Evolutionary conservation across 768 basidiomycete genomes (phyloP).

Genomic region (Suillus lakei): DNA sequence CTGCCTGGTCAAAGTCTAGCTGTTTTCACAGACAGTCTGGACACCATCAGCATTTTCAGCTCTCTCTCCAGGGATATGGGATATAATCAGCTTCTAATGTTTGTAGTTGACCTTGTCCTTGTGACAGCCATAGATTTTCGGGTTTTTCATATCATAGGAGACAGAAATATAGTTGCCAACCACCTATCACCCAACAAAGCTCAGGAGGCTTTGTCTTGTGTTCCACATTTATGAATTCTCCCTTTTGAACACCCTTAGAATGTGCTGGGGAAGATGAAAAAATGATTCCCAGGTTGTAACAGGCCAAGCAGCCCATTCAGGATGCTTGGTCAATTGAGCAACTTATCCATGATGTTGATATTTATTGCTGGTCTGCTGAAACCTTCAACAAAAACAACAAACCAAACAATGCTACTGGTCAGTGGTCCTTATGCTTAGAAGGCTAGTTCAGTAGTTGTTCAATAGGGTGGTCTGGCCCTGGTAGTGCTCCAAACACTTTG

Average conservation of each 20-base stretch:
- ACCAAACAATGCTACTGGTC: no score
- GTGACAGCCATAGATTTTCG: constrained; percentile 21
- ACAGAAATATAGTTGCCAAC: constrained; percentile 30
- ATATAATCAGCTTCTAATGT: no score
- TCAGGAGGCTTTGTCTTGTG: no score
- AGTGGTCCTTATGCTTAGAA: no score
- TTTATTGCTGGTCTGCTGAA: no score
- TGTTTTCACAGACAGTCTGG: constrained; percentile 35
- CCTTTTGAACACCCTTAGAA: constrained; percentile 26
- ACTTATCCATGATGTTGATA: constrained; percentile 33
- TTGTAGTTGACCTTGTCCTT: constrained; percentile 19
- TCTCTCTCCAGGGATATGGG: constrained; percentile 8
- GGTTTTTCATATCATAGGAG: constrained; percentile 29
- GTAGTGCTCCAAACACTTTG: no score
- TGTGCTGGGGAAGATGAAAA: constrained; percentile 28
- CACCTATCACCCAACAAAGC: no score
- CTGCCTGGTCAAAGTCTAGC: not conserved
- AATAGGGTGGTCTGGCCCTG: no score
- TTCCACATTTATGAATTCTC: not conserved
- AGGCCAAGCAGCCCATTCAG: constrained; percentile 8
- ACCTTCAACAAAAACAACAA: no score
- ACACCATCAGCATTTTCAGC: constrained; percentile 39
- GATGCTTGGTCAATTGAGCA: constrained; percentile 41
- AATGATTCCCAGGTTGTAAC: not conserved
- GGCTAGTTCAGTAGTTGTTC: no score